Percentiles rank a stretch among this genome's conserved stretches.
Evolutionary conservation across 148 eudicot species (phyloP).

Genomic region (Beta vulgaris): DNA sequence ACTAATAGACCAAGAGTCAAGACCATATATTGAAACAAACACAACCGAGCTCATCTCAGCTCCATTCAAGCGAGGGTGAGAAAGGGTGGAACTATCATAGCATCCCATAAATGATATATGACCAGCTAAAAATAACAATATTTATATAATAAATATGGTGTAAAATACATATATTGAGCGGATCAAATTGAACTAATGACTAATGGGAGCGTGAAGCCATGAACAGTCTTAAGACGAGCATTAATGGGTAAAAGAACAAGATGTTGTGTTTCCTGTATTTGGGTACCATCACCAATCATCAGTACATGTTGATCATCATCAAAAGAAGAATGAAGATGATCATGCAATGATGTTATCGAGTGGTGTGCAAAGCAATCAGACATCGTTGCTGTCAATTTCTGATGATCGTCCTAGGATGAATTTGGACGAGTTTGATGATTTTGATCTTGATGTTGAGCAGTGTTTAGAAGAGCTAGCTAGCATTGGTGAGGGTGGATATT

Average conservation of each 20-base stretch:
- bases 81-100: neutral
- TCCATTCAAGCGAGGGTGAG: no score
- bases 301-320: neutral
- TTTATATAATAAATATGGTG: neutral
- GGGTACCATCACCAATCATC: neutral
- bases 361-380: neutral
- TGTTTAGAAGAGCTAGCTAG: slow-evolving; percentile 21
- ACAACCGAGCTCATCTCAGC: no score
- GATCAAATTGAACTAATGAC: slow-evolving; percentile 1
- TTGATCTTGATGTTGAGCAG: slow-evolving; percentile 9
- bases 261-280: slow-evolving; percentile 14
- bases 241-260: neutral
- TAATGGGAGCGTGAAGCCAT: slow-evolving; percentile 7
- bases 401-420: neutral
- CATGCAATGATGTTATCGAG: neutral
- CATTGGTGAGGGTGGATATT: neutral
- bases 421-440: slow-evolving; percentile 17
- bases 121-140: neutral
- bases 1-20: no score
- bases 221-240: slow-evolving; percentile 10
- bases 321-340: neutral
- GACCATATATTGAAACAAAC: no score
- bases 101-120: neutral
- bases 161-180: slow-evolving; percentile 6
- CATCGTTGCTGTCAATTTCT: neutral